Conservation (phyloP, 2,329 filamentous ascomycete genomes). For the Sporothrix phasma region DNA sequence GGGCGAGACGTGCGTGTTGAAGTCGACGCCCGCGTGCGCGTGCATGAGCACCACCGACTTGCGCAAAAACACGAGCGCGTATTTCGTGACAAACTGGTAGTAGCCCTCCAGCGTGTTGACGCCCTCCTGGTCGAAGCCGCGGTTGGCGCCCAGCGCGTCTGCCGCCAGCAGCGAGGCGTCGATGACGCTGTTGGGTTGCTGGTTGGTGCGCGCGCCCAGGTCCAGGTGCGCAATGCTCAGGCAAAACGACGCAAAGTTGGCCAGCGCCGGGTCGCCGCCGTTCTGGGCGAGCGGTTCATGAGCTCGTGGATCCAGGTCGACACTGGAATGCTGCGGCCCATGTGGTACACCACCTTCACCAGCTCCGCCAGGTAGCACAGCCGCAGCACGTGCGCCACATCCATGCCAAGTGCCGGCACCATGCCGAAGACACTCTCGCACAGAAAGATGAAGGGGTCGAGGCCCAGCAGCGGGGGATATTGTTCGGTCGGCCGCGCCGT, state of each 20-base stretch:
- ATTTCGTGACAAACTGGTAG: slow-evolving; percentile 60
- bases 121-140: slow-evolving; percentile 45
- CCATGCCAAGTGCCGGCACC: slow-evolving; percentile 55
- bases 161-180: slow-evolving; percentile 27
- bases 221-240: slow-evolving; percentile 36
- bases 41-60: slow-evolving; percentile 78
- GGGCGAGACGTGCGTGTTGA: slow-evolving; percentile 58
- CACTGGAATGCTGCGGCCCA: slow-evolving; percentile 44
- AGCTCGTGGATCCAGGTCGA: slow-evolving; percentile 40
- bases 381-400: slow-evolving; percentile 69
- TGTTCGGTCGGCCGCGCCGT: slow-evolving; percentile 34
- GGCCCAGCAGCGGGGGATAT: slow-evolving; percentile 50
- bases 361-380: slow-evolving; percentile 89
- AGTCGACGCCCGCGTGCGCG: slow-evolving; percentile 79
- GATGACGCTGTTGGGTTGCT: slow-evolving; percentile 8
- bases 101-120: slow-evolving; percentile 44
- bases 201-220: slow-evolving; percentile 28
- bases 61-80: slow-evolving; percentile 80
- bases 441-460: slow-evolving; percentile 72
- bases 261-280: slow-evolving; percentile 38
- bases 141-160: slow-evolving; percentile 29
- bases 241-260: slow-evolving; percentile 48
- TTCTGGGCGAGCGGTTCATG: slow-evolving; percentile 27
- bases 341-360: slow-evolving; percentile 62
- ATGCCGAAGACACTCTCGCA: slow-evolving; percentile 67